These are phyloP conservation scores for Paramecium tetraurelia DNA, from an alignment of 73 alveolate species.

Conservation along the genomic window DNA sequence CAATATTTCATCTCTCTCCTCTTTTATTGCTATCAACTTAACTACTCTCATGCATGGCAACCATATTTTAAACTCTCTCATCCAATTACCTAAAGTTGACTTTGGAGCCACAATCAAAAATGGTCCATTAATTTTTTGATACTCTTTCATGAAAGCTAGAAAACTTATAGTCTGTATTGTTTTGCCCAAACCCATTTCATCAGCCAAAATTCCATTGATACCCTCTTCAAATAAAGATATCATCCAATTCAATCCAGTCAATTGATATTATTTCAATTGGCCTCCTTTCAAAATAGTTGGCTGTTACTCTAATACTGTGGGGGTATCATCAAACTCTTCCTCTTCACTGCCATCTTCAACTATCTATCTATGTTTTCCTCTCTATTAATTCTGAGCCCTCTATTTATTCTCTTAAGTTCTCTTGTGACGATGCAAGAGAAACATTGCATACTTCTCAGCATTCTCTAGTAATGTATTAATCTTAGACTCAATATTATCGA, in stretches of 20 bases:
- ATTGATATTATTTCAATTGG: constrained; percentile 76
- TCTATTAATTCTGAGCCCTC: background rate
- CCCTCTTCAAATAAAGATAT: constrained; percentile 83
- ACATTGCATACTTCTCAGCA: constrained; percentile 60
- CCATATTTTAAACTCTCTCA: constrained; percentile 93
- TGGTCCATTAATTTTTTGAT: constrained; percentile 72
- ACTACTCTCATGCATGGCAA: constrained; percentile 87
- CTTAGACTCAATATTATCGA: constrained; percentile 44
- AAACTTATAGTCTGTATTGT: constrained; percentile 81
- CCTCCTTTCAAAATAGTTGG: constrained; percentile 61
- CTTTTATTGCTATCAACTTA: constrained; percentile 89
- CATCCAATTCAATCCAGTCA: constrained; percentile 97
- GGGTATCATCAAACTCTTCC: constrained; percentile 50
- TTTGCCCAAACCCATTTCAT: constrained; percentile 92
- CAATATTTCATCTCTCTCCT: constrained; percentile 88
- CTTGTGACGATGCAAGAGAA: constrained; percentile 52
- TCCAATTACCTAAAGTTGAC: constrained; percentile 96
- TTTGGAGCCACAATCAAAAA: constrained; percentile 91
- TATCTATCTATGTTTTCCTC: constrained; percentile 39
- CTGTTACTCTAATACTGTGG: constrained; percentile 7
- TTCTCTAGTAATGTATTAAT: constrained; percentile 40
- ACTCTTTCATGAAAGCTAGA: constrained; percentile 71
- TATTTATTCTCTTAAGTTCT: constrained; percentile 45
- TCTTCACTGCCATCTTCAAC: constrained; percentile 50
- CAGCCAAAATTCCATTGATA: constrained; percentile 90